Evolutionary conservation across 306 rosid species (phyloP), one percentile per base, ranked within the genome.

Genomic region (Vigna angularis): DNA sequence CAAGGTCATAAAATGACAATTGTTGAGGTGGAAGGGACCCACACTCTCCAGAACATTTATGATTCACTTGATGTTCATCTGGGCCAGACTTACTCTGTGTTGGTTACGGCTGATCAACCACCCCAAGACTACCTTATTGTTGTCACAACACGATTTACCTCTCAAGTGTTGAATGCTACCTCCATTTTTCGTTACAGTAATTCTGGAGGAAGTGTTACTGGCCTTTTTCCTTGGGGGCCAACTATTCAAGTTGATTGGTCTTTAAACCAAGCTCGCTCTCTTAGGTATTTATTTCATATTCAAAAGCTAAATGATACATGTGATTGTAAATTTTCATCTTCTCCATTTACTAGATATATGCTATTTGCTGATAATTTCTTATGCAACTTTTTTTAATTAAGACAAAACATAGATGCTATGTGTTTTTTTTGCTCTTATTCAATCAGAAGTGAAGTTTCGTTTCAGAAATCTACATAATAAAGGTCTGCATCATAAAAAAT

Each of bases 1-100:
- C 91, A 93, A 81, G 97, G 96, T 57, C 98, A 91, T 82, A 91
- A 85, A 83, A 80, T 93, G 89, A 16, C 76, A 61, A 82, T 93
- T 62, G 93, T 90, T 28, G 98, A 93, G 88, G 94, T 93, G 56
- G 98, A 93, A 91, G 98, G 98, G 83, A 85, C 88, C 8, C 98
- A 93, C 84, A 68, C 90, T 2, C 89, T 91, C 48, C 98, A 93
- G 69, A 91, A 89, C 83, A 85, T 83, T 50, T 93, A 91, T 36
- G 87, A 83, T 14, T 93, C 98, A 47, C 91, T 93, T 57, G 98
- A 91, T 73, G 78, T 93, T 76, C 97, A 93, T 85, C 76, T 93
- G 64, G 98, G 98, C 30, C 98, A 93, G 73, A 83, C 86, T 12
- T 90, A 77, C 51, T 93, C 97, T 10, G 97, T 93, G 3, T 75